phyloP scores from a whole-genome alignment of 2,329 filamentous ascomycete genomes.

The Talaromyces sp. region DNA sequence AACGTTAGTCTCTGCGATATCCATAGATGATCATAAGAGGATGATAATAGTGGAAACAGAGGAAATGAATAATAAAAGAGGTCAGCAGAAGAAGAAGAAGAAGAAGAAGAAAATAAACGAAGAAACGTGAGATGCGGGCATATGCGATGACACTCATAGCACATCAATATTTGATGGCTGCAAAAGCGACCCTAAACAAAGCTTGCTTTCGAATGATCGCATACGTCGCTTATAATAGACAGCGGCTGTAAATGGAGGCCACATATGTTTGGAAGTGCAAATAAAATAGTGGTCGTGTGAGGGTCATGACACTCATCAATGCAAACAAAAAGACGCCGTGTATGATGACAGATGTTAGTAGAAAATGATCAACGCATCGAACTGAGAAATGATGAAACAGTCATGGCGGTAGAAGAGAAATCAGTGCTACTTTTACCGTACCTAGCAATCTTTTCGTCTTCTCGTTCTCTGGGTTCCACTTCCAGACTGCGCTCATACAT shows the following conservation, averaged over 20 bases:
- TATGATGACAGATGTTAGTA: not conserved
- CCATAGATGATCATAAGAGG: conserved; percentile 4
- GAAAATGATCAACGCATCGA: conserved; percentile 30
- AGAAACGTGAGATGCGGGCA: not conserved
- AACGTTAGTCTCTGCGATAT: conserved; percentile 21
- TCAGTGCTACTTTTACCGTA: conserved; percentile 50
- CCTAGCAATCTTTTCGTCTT: conserved; percentile 99
- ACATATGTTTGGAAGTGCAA: not conserved
- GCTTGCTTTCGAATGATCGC: not conserved
- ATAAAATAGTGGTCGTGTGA: not conserved
- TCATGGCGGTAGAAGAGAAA: conserved; percentile 26
- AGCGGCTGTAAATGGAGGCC: not conserved
- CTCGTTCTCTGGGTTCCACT: conserved; percentile 89
- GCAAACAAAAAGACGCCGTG: conserved; percentile 5
- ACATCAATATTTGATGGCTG: not conserved
- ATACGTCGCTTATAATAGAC: not conserved
- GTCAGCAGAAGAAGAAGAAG: not conserved
- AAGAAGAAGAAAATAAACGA: not conserved
- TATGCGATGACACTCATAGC: not conserved
- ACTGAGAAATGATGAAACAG: conserved; percentile 31
- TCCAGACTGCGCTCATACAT: conserved; percentile 98
- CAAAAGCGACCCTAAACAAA: not conserved
- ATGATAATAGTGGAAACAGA: conserved; percentile 2
- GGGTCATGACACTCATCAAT: conserved; percentile 2
- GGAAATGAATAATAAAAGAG: not conserved